Percentiles rank a stretch among this genome's conserved stretches.
Conservation (phyloP, 139 green algal genomes). For the Coelastrella sp. region DNA sequence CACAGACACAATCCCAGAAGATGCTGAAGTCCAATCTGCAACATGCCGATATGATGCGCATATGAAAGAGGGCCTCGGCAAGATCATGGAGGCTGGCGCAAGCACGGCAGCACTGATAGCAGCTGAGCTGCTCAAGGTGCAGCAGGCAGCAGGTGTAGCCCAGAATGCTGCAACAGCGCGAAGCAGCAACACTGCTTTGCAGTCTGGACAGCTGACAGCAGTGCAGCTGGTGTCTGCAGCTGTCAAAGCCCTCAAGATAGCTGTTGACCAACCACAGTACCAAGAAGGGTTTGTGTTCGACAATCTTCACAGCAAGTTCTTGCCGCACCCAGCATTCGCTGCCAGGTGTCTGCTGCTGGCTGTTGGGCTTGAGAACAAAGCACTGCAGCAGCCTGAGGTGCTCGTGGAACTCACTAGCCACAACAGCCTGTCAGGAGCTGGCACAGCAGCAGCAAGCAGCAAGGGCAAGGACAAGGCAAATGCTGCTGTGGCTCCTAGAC, state of each 20-base stretch:
- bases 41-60: background rate
- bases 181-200: background rate
- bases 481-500: background rate
- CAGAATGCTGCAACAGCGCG: background rate
- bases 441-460: background rate
- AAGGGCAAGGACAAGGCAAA: background rate
- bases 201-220: background rate
- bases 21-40: background rate
- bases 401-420: background rate
- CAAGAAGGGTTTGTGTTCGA: slow-evolving; percentile 67
- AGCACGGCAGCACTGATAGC: background rate
- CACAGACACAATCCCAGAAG: background rate
- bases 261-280: slow-evolving; percentile 45
- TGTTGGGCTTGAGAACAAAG: slow-evolving; percentile 56
- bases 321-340: slow-evolving; percentile 23
- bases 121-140: background rate
- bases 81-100: background rate
- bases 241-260: slow-evolving; percentile 41
- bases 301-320: slow-evolving; percentile 51
- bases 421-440: background rate
- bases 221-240: background rate
- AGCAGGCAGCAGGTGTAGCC: background rate
- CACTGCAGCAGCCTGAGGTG: slow-evolving; percentile 1
- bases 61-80: background rate
- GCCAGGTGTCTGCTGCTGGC: slow-evolving; percentile 55